Evolutionary conservation across 768 basidiomycete species (phyloP), one percentile per base, ranked within the genome.

Genomic region (Agaricus blazei): DNA sequence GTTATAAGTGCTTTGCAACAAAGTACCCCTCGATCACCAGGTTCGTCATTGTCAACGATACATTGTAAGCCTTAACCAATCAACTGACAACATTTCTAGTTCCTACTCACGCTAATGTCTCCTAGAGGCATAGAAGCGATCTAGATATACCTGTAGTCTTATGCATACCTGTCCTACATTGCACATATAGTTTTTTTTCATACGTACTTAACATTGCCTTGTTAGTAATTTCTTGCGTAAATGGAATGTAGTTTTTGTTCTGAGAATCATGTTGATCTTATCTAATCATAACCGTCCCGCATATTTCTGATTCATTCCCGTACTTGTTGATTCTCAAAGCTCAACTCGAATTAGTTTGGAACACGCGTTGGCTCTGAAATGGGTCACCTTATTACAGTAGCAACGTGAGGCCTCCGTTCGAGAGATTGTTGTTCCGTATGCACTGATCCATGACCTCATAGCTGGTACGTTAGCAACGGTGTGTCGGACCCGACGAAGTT

Each of bases 321-420:
- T 19, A 19, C n/a, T 38, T 26, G 11, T 23, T 40, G 1, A 23
- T 41, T 14, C 45, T 14, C 23, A 3, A 37, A 8, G 40, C 9
- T 52, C 48, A 31, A 29, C 41, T n/a, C 15, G 19, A 9, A 14
- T n/a, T 15, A 50, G 43, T 47, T 34, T 34, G 34, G 34, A 11
- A 8, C 34, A 11, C 3, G 11, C 34, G 34, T 34, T 11, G 11
- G 11, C 11, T 34, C 14, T 41, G 28, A 7, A 12, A 90, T 92
- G 89, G 90, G 90, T 1, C 91, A 93, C 64, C 75, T 92, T 34
- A 90, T 93, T 54, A 94, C 92, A 31, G 72, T 94, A 55, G 92
- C 92, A 70, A 93, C 91, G 91, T 93, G 68, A 67, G 85, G 29
- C 4, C 29, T 26, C 24, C 31, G 11, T 14, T 59, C 34, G 34